Evolutionary conservation across 805 yeast genomes (phyloP).

Genomic region (Starmera amethionina): DNA sequence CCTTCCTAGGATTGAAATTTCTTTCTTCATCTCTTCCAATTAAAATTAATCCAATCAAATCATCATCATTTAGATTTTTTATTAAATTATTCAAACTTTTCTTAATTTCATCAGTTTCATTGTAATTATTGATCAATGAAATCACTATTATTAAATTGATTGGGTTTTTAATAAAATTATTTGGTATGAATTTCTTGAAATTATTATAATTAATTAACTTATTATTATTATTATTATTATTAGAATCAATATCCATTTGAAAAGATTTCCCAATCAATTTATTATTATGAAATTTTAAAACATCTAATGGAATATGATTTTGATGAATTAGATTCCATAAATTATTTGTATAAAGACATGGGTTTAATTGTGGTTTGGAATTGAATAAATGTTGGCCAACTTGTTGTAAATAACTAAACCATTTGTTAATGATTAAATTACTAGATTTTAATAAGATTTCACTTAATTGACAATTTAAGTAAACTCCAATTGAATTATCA

Average conservation of each 20-base stretch:
- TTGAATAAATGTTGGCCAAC: no score
- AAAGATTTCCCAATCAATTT: no score
- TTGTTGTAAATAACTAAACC: slow-evolving; percentile 16
- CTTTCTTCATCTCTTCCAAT: slow-evolving; percentile 37
- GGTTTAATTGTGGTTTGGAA: no score
- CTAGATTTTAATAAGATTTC: no score
- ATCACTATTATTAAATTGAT: slow-evolving; percentile 33
- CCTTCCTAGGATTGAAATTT: slow-evolving; percentile 22
- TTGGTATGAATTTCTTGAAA: no score
- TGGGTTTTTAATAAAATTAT: slow-evolving; percentile 12
- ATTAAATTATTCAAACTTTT: slow-evolving; percentile 19
- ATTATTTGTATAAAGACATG: slow-evolving; percentile 27
- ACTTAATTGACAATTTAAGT: slow-evolving; percentile 17
- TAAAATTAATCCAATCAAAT: slow-evolving; percentile 37
- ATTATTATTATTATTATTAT: no score
- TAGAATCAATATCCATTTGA: no score
- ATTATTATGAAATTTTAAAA: slow-evolving; percentile 18
- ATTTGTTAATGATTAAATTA: slow-evolving; percentile 21
- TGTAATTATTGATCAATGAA: slow-evolving; percentile 25
- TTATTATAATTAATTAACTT: no score
- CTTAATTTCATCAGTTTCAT: slow-evolving; percentile 18
- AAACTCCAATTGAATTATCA: slow-evolving; percentile 22
- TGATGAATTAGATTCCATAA: slow-evolving; percentile 34
- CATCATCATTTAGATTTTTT: slow-evolving; percentile 22
- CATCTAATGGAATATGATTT: slow-evolving; percentile 28